These are phyloP conservation scores for Botrytis deweyae DNA, from an alignment of 2,329 filamentous ascomycete genomes.

Conservation along the genomic window DNA sequence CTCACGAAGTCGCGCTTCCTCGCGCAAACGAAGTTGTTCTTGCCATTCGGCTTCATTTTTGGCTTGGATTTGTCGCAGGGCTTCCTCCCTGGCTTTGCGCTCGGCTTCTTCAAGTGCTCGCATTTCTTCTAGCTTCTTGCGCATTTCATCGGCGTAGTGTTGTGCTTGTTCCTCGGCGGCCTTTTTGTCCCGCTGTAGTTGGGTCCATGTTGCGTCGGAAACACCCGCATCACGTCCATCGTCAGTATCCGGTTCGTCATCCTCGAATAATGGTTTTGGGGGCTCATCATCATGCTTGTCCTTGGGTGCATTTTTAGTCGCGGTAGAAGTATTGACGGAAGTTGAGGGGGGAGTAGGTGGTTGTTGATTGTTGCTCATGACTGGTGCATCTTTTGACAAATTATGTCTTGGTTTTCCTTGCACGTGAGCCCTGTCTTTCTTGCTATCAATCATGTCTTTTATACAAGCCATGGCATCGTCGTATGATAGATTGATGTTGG, in stretches of 20 bases:
- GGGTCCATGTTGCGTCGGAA: conserved; percentile 59
- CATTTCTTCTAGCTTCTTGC: conserved; percentile 16
- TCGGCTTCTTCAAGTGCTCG: conserved; percentile 22
- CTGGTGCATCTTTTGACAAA: conserved; percentile 13
- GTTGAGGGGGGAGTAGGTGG: neutral
- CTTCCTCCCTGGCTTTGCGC: conserved; percentile 26
- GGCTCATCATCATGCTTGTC: neutral
- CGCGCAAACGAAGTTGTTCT: conserved; percentile 25
- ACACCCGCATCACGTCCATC: conserved; percentile 55
- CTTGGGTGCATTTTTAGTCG: neutral
- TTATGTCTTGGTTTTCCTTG: neutral
- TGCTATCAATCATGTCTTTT: conserved; percentile 30
- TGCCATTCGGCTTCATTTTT: conserved; percentile 14
- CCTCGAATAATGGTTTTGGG: neutral
- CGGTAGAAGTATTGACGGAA: neutral
- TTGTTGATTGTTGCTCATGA: conserved; percentile 12
- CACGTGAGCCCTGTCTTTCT: conserved; percentile 21
- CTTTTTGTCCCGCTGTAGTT: conserved; percentile 53
- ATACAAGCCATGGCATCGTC: conserved; percentile 29
- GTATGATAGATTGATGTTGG: conserved; percentile 28
- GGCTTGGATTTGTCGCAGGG: conserved; percentile 12
- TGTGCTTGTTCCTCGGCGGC: conserved; percentile 30
- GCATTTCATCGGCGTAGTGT: neutral
- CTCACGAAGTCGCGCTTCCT: conserved; percentile 37
- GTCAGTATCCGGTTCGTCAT: conserved; percentile 10